Base-by-base conservation (phyloP, 1,284 basidiomycete species). In the Ustilago curta region DNA sequence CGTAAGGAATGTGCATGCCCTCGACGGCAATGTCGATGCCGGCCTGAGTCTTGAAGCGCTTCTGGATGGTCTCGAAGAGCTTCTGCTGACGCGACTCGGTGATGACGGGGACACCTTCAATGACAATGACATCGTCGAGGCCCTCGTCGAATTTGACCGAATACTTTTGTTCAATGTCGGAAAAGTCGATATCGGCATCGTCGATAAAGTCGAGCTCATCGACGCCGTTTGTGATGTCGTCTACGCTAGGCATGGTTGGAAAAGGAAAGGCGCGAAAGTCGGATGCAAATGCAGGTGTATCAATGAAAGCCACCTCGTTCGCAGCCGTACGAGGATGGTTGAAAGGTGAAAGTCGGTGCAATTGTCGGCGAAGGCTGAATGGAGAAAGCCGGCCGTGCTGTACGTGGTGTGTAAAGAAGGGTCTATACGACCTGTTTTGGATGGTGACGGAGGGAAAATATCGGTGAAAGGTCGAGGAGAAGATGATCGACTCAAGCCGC, bases 141-240 rank as follows among this genome's bases (percentile, higher is more conserved):
- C 84, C 83, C 56, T 85, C 83, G 59, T 80, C 83, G 51, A 84
- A 83, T 52, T 83, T 76, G 70, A 84, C 77, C 31, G 80, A 76
- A 64, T 82, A 96, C 93, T 93, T 93, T 87, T 89, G 90, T 85
- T 98, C 95, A 78, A 99, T 97, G 85, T 98, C 95, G 59, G 91
- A 90, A 85, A 92, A 98, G 85, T 98, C 93, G 77, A 97, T 93
- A 63, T 90, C 91, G 61, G 92, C 91, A 62, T 80, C 76, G 56
- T 78, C 67, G 55, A 70, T 55, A 31, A 79, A 60, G 45, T 66
- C 58, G 57, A 74, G 59, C n/a, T 73, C 59, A 51, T 77, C 55
- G 63, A 70, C 70, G 51, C 78, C 76, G 60, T 79, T 79, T 53
- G 76, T 73, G 69, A 79, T 75, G 52, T 67, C 63, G 43, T 74